These are phyloP conservation scores for Rhamnella rubrinervis DNA, from an alignment of 331 rosid species.

Conservation along the genomic window DNA sequence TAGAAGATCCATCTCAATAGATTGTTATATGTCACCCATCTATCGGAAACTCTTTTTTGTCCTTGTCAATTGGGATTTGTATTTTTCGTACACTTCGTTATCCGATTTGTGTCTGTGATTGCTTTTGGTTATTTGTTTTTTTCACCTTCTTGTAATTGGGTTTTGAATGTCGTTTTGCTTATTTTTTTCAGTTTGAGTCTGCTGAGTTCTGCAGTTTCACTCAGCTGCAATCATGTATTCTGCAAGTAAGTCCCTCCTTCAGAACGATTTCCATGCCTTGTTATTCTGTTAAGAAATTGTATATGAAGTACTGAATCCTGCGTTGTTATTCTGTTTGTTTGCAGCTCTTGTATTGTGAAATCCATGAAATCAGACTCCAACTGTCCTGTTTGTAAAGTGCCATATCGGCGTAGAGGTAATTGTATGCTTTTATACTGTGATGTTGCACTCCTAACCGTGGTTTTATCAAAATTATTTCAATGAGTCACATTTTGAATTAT, in stretches of 20 bases:
- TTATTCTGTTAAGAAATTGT: not conserved
- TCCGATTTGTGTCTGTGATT: not conserved
- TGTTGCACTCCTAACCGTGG: not conserved
- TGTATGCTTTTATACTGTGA: not conserved
- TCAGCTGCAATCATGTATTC: constrained; percentile 86
- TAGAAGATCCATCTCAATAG: no score
- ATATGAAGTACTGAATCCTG: not conserved
- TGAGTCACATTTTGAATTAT: no score
- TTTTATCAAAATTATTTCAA: no score
- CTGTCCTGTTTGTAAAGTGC: constrained; percentile 91
- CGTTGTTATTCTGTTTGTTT: constrained; percentile 15
- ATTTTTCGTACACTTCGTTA: not conserved
- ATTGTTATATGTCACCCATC: no score
- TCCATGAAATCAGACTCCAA: constrained; percentile 71
- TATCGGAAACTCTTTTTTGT: no score
- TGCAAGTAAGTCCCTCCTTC: constrained; percentile 57
- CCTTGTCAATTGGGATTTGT: no score
- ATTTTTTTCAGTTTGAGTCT: constrained; percentile 57
- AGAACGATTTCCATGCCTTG: not conserved
- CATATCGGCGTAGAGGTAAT: constrained; percentile 79
- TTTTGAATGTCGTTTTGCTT: not conserved
- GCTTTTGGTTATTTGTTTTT: not conserved
- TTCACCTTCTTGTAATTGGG: not conserved
- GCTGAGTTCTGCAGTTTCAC: constrained; percentile 60
- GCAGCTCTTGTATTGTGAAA: constrained; percentile 62